Evolutionary conservation across 345 rosid species (phyloP), one percentile per base, ranked within the genome.

Genomic region (Eucalyptus microcorys): DNA sequence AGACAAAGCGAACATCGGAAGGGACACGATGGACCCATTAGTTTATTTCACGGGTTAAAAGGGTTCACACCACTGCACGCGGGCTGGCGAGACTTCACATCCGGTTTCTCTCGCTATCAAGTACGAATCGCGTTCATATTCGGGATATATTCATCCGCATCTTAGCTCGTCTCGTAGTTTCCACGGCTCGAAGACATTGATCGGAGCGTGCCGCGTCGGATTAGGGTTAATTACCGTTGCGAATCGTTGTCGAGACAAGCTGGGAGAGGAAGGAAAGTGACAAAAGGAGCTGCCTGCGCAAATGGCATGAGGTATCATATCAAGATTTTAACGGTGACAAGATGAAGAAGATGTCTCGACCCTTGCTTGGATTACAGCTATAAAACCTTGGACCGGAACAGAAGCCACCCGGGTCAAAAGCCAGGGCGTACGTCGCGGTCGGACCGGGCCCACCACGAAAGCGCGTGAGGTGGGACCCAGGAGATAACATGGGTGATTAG

Each of bases 381-480:
- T 45, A 8, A 64, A 64, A 26, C 83, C 49, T 61, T 76, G 83
- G 83, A 76, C 83, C 14, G 47, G 27, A 40, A 76, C 83, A 76
- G 47, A 76, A 40, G 47, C 83, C 47, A 37, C 83, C 47, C 47
- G 45, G 45, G 83, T 76, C 83, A 76, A 76, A 76, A 76, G 83
- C 83, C 47, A 40, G 13, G 83, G 83, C 83, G 83, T 21, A 40
- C 83, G 83, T 76, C 83, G 47, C 30, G 83, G 83, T 37, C 47
- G 83, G 48, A 10, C 6, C 17, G 40, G 91, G 76, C 61, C 92
- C 90, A 88, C 80, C 85, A 80, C 21, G 30, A 43, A 87, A 92
- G 88, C 94, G 94, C 95, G 93, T 91, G 49, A 88, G 76, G 83
- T 90, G 93, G 94, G 92, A 55, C 94, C 94, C 88, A 52, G 57